These are phyloP conservation scores for Massariosphaeria phaeospora DNA, from an alignment of 495 filamentous ascomycete species.

Conservation along the genomic window DNA sequence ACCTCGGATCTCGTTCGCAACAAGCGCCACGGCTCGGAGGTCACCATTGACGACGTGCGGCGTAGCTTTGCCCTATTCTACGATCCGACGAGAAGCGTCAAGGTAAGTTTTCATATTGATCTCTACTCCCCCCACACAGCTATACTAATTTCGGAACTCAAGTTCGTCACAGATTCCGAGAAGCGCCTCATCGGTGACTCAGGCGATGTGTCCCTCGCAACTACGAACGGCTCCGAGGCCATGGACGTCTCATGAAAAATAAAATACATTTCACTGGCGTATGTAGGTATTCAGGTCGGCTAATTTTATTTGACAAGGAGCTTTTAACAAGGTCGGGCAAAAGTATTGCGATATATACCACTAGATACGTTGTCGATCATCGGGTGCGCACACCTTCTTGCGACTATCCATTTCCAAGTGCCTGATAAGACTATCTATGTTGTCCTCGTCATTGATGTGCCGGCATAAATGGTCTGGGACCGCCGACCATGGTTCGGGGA, in stretches of 20 bases:
- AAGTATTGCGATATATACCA: conserved; percentile 5
- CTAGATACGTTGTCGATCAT: neutral
- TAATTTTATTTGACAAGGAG: conserved; percentile 10
- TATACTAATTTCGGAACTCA: neutral
- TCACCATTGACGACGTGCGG: conserved; percentile 83
- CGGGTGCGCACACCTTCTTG: neutral
- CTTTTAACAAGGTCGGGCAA: neutral
- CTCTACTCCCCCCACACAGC: neutral
- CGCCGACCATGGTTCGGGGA: too few relatives aligned
- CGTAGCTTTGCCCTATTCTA: conserved; percentile 91
- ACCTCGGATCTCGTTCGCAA: conserved; percentile 74
- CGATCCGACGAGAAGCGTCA: conserved; percentile 78
- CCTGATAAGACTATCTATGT: too few relatives aligned
- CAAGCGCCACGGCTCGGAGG: conserved; percentile 75
- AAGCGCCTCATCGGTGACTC: conserved; percentile 87
- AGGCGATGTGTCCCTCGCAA: conserved; percentile 67
- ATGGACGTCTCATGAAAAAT: conserved; percentile 70
- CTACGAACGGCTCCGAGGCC: conserved; percentile 61
- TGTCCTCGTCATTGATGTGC: too few relatives aligned
- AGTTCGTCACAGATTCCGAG: conserved; percentile 82
- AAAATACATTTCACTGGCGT: conserved; percentile 5
- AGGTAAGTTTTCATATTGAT: too few relatives aligned
- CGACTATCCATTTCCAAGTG: too few relatives aligned
- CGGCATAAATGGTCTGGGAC: too few relatives aligned
- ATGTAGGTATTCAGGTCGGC: conserved; percentile 5